These are phyloP conservation scores for Priceomyces fermenticarens DNA, from an alignment of 805 yeast species.

Conservation along the genomic window DNA sequence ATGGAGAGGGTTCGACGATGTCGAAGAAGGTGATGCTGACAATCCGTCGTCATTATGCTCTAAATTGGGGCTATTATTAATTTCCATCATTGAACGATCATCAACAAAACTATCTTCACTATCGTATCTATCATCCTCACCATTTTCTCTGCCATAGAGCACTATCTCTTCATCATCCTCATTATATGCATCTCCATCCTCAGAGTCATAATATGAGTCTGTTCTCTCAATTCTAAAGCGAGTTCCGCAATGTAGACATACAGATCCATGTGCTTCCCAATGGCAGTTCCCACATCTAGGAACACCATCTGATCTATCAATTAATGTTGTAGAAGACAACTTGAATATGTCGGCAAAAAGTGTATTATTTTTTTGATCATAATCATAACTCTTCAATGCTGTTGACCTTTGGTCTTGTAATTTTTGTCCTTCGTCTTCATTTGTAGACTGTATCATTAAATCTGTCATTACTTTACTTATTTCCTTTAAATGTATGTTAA, in stretches of 20 bases:
- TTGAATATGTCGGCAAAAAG: constrained; percentile 52
- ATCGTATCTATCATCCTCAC: constrained; percentile 20
- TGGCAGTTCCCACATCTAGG: constrained; percentile 73
- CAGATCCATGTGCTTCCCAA: constrained; percentile 71
- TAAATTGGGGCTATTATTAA: constrained; percentile 13
- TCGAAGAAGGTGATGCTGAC: constrained; percentile 5
- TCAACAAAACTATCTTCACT: constrained; percentile 34
- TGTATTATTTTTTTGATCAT: constrained; percentile 33
- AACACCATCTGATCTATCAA: constrained; percentile 69
- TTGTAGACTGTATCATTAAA: constrained; percentile 33
- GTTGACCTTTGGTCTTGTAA: constrained; percentile 23
- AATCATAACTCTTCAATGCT: constrained; percentile 31
- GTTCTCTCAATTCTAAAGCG: constrained; percentile 38
- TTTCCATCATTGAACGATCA: constrained; percentile 18
- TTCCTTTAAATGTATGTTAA: constrained; percentile 53
- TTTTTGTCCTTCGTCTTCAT: constrained; percentile 18
- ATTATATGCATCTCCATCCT: constrained; percentile 34
- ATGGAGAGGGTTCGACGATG: too few relatives aligned
- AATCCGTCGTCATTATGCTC: constrained; percentile 9
- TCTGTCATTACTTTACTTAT: constrained; percentile 36
- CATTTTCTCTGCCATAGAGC: constrained; percentile 12
- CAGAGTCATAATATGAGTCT: constrained; percentile 33
- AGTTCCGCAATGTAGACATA: constrained; percentile 68
- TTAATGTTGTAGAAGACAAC: constrained; percentile 45
- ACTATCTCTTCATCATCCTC: constrained; percentile 30